Percentiles rank a stretch among this genome's conserved stretches.
Conservation (phyloP, 2,329 filamentous ascomycete genomes). For the Graphilbum sp. region DNA sequence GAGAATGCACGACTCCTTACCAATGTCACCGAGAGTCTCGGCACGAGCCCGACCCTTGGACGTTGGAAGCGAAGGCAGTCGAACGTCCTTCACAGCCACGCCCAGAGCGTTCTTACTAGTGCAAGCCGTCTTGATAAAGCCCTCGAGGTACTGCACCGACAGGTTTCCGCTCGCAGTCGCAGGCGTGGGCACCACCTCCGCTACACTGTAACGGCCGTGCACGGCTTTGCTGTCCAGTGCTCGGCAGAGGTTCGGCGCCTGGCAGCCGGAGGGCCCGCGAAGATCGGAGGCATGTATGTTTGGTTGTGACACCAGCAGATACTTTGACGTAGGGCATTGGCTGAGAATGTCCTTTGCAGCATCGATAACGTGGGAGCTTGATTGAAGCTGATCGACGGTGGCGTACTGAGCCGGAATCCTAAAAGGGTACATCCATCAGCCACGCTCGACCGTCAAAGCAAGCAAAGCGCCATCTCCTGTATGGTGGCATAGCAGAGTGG, state of each 20-base stretch:
- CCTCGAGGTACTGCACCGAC: constrained; percentile 22
- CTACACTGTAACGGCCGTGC: constrained; percentile 27
- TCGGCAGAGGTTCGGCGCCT: constrained; percentile 35
- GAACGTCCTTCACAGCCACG: constrained; percentile 22
- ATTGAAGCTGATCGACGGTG: constrained; percentile 29
- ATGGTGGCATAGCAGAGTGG: too few relatives aligned
- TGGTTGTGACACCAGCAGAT: constrained; percentile 64
- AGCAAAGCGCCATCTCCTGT: background rate
- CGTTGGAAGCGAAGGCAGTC: constrained; percentile 23
- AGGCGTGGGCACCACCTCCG: constrained; percentile 31
- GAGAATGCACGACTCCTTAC: constrained; percentile 19
- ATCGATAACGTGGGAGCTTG: constrained; percentile 25
- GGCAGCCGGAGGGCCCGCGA: constrained; percentile 27
- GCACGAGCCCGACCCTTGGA: constrained; percentile 26
- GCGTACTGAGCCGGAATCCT: constrained; percentile 17
- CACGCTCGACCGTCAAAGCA: constrained; percentile 10
- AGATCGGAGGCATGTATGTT: constrained; percentile 59
- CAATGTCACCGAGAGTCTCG: constrained; percentile 28
- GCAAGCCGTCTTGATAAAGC: constrained; percentile 31
- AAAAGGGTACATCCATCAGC: constrained; percentile 4
- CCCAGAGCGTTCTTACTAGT: constrained; percentile 18
- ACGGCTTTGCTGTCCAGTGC: constrained; percentile 20
- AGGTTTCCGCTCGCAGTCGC: constrained; percentile 21
- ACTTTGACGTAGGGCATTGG: constrained; percentile 56
- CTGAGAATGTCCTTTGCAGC: constrained; percentile 36